These are phyloP conservation scores for Puccinia hordei DNA, from an alignment of 1,284 basidiomycete genomes.

Conservation along the genomic window DNA sequence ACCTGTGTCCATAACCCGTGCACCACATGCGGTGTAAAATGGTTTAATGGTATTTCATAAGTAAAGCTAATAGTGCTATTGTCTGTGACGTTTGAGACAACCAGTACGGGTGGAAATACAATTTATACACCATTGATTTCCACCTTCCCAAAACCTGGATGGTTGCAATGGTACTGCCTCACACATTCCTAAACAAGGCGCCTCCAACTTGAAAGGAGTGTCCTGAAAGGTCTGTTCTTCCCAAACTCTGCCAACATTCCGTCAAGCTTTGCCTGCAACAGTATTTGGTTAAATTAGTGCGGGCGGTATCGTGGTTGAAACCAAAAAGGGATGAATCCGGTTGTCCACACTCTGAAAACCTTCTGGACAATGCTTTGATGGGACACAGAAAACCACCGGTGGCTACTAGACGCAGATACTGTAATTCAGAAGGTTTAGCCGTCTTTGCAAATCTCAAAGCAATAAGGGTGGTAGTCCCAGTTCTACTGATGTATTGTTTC, in stretches of 20 bases:
- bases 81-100: no score
- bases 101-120: neutral
- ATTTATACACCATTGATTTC: neutral
- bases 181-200: neutral
- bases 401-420: neutral
- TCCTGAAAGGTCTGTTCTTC: neutral
- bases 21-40: no score
- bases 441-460: neutral
- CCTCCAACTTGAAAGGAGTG: constrained; percentile 25
- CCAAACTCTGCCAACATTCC: neutral
- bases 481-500: no score
- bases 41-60: no score
- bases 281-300: neutral
- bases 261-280: neutral
- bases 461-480: neutral
- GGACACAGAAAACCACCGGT: neutral
- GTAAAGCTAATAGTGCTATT: no score
- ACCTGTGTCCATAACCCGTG: no score
- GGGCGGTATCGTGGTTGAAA: neutral
- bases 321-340: neutral
- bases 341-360: neutral
- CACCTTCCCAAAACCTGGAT: neutral
- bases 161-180: neutral
- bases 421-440: neutral
- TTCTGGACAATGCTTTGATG: neutral